phyloP scores from a whole-genome alignment of 257 asterid species.

The Eucommia ulmoides region DNA sequence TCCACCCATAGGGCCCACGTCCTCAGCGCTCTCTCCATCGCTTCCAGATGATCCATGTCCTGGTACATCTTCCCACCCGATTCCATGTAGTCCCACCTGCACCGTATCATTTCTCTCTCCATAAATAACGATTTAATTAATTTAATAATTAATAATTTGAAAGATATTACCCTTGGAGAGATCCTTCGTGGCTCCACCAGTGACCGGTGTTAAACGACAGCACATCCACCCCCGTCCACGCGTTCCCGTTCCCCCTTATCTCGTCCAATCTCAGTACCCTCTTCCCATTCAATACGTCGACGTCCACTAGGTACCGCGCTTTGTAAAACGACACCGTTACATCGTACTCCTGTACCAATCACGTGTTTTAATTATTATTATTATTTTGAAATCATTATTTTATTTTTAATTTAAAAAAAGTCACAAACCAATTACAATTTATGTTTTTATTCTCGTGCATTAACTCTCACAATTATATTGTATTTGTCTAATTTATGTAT shows the following conservation, averaged over 20 bases:
- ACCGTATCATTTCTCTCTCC: not conserved
- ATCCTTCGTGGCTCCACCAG: slow-evolving; percentile 89
- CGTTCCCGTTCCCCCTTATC: slow-evolving; percentile 58
- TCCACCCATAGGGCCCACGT: slow-evolving; percentile 96
- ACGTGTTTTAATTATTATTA: not conserved
- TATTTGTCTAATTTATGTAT: too few relatives aligned
- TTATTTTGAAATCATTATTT: too few relatives aligned
- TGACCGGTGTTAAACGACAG: slow-evolving; percentile 91
- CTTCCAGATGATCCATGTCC: slow-evolving; percentile 73
- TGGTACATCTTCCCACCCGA: slow-evolving; percentile 44
- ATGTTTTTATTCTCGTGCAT: too few relatives aligned
- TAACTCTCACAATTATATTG: too few relatives aligned
- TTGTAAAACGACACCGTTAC: slow-evolving; percentile 65
- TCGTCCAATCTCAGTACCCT: slow-evolving; percentile 78
- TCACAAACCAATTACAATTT: too few relatives aligned
- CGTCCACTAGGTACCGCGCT: slow-evolving; percentile 86
- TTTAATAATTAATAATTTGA: too few relatives aligned
- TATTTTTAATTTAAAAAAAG: too few relatives aligned
- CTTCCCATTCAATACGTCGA: slow-evolving; percentile 54
- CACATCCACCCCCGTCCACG: slow-evolving; percentile 75
- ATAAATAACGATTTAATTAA: too few relatives aligned
- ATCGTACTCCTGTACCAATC: slow-evolving; percentile 52
- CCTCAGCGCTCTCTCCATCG: slow-evolving; percentile 61
- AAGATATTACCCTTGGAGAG: slow-evolving; percentile 93
- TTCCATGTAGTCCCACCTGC: slow-evolving; percentile 95